Conservation (phyloP, 2,329 filamentous ascomycete genomes). For the Fusarium oligoseptatum region DNA sequence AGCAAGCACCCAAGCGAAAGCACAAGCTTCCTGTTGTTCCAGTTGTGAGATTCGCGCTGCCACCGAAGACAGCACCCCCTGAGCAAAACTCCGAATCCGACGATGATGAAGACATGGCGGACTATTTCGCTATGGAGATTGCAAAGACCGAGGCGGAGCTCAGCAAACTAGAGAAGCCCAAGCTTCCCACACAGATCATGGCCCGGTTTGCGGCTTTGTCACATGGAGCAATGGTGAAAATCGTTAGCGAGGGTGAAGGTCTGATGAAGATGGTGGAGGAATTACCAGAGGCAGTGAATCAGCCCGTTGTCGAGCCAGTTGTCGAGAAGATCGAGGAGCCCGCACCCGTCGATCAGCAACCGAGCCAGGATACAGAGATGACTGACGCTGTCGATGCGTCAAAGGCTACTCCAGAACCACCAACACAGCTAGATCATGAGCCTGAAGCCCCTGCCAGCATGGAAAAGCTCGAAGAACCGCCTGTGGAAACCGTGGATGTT, state of each 20-base stretch:
- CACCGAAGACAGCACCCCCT: conserved; percentile 51
- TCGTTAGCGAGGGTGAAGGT: conserved; percentile 61
- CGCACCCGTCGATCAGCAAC: conserved; percentile 3
- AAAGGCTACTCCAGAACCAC: not conserved
- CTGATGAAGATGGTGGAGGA: conserved; percentile 59
- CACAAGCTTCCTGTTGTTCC: conserved; percentile 49
- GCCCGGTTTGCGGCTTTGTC: conserved; percentile 62
- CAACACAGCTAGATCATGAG: conserved; percentile 9
- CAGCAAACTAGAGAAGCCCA: conserved; percentile 59
- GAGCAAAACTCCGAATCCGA: conserved; percentile 62
- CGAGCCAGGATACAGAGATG: conserved; percentile 36
- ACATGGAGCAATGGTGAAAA: conserved; percentile 62
- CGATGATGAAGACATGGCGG: conserved; percentile 70
- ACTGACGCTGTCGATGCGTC: conserved; percentile 34
- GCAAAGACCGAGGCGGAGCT: conserved; percentile 64
- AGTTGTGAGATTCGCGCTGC: conserved; percentile 56
- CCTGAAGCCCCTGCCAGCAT: conserved; percentile 6
- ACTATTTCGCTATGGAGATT: conserved; percentile 68
- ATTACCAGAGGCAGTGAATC: conserved; percentile 50
- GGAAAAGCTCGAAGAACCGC: conserved; percentile 13
- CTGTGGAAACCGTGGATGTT: conserved; percentile 14
- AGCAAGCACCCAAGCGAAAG: conserved; percentile 38
- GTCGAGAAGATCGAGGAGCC: conserved; percentile 14
- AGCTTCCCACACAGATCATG: conserved; percentile 57
- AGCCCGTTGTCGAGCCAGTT: not conserved